These are phyloP conservation scores for Knoxdaviesia proteae DNA, from an alignment of 2,329 filamentous ascomycete species.

Conservation along the genomic window DNA sequence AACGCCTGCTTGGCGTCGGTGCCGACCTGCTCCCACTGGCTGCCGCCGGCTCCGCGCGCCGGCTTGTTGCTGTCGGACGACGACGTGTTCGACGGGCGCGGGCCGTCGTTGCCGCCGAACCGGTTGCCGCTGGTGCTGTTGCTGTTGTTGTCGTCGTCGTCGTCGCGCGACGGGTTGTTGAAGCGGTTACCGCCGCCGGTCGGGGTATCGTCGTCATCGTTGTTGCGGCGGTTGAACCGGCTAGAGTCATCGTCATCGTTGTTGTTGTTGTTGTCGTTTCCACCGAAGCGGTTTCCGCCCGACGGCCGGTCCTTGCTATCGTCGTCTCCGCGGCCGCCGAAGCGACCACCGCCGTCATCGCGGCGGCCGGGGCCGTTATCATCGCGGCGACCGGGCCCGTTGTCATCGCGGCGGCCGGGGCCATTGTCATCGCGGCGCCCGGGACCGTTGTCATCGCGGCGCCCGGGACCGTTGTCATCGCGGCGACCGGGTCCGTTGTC, in stretches of 20 bases:
- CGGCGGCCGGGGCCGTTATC: not conserved
- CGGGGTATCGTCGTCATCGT: not conserved
- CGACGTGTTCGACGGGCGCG: no score
- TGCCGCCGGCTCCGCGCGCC: not conserved
- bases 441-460: not conserved
- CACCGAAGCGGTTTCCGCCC: not conserved
- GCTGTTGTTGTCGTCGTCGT: slow-evolving; percentile 1
- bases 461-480: not conserved
- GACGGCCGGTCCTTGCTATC: no score
- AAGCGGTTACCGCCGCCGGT: not conserved
- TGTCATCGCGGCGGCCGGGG: not conserved
- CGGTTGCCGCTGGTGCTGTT: slow-evolving; percentile 2
- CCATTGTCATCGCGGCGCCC: not conserved
- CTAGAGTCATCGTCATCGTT: not conserved
- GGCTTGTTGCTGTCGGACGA: not conserved
- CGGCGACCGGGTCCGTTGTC: not conserved
- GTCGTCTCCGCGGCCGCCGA: no score
- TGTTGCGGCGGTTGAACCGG: not conserved
- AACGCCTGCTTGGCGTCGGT: slow-evolving; percentile 4
- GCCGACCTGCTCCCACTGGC: slow-evolving; percentile 5
- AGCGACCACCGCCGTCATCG: not conserved
- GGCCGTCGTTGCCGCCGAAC: slow-evolving; percentile 1
- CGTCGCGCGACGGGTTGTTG: not conserved
- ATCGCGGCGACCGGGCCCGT: not conserved
- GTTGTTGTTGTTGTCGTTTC: slow-evolving; percentile 3